phyloP scores from a whole-genome alignment of 805 yeast species.

The Cyberlindnera galapagoensis region DNA sequence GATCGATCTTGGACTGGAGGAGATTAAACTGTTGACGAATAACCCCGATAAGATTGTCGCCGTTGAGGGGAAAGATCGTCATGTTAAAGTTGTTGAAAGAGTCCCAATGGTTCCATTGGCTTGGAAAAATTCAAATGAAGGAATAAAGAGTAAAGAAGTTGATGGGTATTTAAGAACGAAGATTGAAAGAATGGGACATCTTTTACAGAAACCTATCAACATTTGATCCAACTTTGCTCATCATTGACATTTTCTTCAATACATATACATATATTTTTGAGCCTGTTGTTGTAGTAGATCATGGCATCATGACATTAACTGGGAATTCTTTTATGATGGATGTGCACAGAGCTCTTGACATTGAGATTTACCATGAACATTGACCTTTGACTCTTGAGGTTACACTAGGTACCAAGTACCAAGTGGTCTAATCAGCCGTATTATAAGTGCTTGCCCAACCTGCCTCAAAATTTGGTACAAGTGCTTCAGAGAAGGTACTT shows the following conservation, averaged over 20 bases:
- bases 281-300: too few species aligned
- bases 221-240: too few species aligned
- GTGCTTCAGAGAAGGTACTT: too few species aligned
- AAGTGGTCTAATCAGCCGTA: too few species aligned
- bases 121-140: slow-evolving; percentile 55
- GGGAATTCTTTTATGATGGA: too few species aligned
- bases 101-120: slow-evolving; percentile 97
- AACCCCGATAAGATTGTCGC: slow-evolving; percentile 96
- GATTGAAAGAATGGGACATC: slow-evolving; percentile 96
- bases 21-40: slow-evolving; percentile 79
- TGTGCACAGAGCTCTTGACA: too few species aligned
- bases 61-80: slow-evolving; percentile 78
- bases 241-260: background rate
- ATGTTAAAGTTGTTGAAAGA: slow-evolving; percentile 74
- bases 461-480: too few species aligned
- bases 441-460: too few species aligned
- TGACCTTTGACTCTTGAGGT: too few species aligned
- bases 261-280: background rate
- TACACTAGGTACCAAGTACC: too few species aligned
- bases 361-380: too few species aligned
- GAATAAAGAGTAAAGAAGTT: slow-evolving; percentile 78
- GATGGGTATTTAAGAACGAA: slow-evolving; percentile 92
- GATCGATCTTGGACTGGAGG: slow-evolving; percentile 66
- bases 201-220: slow-evolving; percentile 45
- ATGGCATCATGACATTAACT: too few species aligned